Evolutionary conservation across 331 rosid species (phyloP).

Genomic region (Erythrophleum ivorense): DNA sequence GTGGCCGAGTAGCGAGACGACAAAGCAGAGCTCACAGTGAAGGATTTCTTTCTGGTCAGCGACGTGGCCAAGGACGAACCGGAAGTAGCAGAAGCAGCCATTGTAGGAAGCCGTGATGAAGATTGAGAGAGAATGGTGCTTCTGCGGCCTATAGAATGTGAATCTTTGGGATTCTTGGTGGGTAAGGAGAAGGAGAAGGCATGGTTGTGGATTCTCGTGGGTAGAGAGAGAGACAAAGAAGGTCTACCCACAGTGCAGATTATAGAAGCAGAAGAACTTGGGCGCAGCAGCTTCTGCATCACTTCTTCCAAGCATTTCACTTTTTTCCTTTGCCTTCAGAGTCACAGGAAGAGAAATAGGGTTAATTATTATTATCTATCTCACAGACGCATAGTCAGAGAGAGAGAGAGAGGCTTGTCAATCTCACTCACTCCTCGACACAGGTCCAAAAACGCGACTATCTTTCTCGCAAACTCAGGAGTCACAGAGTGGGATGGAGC

Average conservation of each 20-base stretch:
- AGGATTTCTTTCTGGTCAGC: conserved; percentile 20
- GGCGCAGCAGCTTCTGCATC: conserved; percentile 76
- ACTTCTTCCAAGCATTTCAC: conserved; percentile 61
- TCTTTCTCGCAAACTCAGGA: not conserved
- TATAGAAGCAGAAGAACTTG: conserved; percentile 53
- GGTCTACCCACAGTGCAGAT: conserved; percentile 51
- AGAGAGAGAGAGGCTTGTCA: not conserved
- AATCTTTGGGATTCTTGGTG: not conserved
- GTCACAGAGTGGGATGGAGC: not conserved
- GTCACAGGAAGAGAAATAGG: not conserved
- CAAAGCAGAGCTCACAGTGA: not conserved
- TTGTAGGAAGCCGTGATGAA: conserved; percentile 21
- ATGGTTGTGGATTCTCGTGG: not conserved
- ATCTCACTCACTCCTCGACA: not conserved
- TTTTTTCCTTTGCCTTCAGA: not conserved
- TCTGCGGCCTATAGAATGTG: not conserved
- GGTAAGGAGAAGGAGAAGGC: conserved; percentile 15
- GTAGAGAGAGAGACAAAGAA: conserved; percentile 10
- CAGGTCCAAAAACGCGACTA: not conserved
- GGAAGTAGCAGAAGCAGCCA: conserved; percentile 36
- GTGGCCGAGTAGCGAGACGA: conserved; percentile 42
- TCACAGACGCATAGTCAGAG: not conserved
- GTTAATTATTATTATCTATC: not conserved
- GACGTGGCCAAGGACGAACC: conserved; percentile 39
- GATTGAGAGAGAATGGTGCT: conserved; percentile 25